A percentile compares a stretch with the other conserved stretches of the same genome.
Conservation (phyloP, 73 alveolate species). For the Blepharisma japonicum region DNA sequence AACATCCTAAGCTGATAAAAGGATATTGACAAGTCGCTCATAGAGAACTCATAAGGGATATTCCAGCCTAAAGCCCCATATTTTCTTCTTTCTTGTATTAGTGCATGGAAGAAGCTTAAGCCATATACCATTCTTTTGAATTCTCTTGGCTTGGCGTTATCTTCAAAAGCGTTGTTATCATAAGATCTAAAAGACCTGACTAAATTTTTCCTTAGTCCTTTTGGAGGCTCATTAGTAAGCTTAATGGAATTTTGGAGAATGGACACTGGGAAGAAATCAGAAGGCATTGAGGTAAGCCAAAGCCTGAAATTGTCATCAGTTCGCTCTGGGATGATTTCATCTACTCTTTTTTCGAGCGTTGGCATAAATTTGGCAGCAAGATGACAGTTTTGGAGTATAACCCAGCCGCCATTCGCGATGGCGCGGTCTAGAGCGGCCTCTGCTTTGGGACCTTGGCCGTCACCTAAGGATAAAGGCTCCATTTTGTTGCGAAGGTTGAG, state of each 20-base stretch:
- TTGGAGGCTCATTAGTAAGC: constrained; percentile 98
- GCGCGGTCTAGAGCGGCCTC: constrained; percentile 89
- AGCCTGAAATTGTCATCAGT: constrained; percentile 76
- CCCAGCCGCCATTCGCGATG: constrained; percentile 92
- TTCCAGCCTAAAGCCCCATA: constrained; percentile 99
- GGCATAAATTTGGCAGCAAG: constrained; percentile 96
- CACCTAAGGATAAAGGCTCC: constrained; percentile 90
- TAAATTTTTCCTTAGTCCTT: constrained; percentile 94
- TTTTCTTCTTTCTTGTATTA: constrained; percentile 98
- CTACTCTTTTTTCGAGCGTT: constrained; percentile 81
- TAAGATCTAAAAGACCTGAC: constrained; percentile 84
- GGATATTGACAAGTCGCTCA: constrained; percentile 81
- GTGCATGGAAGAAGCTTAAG: constrained; percentile 97
- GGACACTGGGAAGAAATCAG: constrained; percentile 93
- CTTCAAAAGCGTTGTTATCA: constrained; percentile 85
- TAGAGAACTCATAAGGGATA: constrained; percentile 98
- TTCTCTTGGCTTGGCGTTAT: constrained; percentile 77
- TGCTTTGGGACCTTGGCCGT: constrained; percentile 95
- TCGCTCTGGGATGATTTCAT: constrained; percentile 30
- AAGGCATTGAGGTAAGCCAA: constrained; percentile 98
- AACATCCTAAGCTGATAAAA: constrained; percentile 87
- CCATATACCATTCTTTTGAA: constrained; percentile 92
- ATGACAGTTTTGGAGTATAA: constrained; percentile 96
- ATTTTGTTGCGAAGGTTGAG: constrained; percentile 72
- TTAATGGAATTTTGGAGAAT: constrained; percentile 92